Base-by-base conservation (phyloP, 768 basidiomycete genomes). In the Leucocoprinus sp. region DNA sequence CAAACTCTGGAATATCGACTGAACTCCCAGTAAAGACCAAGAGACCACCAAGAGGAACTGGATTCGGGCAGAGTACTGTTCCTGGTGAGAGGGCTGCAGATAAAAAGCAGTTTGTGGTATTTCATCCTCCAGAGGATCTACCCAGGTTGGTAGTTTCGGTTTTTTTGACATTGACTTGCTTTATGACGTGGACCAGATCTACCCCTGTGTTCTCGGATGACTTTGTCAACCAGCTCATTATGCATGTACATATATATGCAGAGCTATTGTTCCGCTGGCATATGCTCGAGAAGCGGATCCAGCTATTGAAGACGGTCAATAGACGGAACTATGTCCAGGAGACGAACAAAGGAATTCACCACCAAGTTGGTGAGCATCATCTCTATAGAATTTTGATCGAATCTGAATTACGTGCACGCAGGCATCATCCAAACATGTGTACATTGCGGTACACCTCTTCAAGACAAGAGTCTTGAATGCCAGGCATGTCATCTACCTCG, bases 211-310 rank as follows among this genome's bases (percentile, higher is more conserved):
- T 75, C 36, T 58, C 69, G 24, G 51, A 58, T 2, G 54, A 62
- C 7, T 55, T 75, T 42, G 67, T 77, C 17, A 61, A 66, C 15
- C 68, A 69, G 49, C 66, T 73, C 51, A 55, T 58, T 42, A 50
- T 59, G 23, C 86, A 92, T 58, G 67, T 91, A 17, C 62, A 78
- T 34, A 68, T 71, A 1, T 93, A 92, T 56, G 83, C 84, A 5
- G 86, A 92, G 45, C 64, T 84, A 51, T 65, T 93, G 18, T 77
- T 78, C 52, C 65, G 80, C 35, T 93, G 90, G 91, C 65, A 77
- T 50, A 59, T 89, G 42, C 65, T 75, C 53, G 70, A 78, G 31
- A 84, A 88, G 57, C 76, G 89, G 2, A 62, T 81, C 14, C 86
- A 89, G 52, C 69, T 92, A 1, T 62, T 91, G 46, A 86, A 86